These are phyloP conservation scores for Podaxis sp. DNA, from an alignment of 768 basidiomycete species.

Conservation along the genomic window DNA sequence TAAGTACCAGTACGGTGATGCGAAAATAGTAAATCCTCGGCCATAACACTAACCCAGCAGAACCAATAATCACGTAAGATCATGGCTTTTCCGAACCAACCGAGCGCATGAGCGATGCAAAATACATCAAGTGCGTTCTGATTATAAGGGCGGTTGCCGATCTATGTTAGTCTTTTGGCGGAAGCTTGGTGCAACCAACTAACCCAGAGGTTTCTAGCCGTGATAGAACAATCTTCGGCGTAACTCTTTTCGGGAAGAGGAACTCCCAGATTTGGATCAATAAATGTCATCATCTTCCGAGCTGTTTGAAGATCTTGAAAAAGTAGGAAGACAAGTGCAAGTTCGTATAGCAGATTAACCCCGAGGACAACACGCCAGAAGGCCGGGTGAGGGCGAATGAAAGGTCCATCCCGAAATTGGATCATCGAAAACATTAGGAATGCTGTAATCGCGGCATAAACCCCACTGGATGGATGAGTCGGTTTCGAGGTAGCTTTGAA, in stretches of 20 bases:
- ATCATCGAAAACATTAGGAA: slow-evolving; percentile 84
- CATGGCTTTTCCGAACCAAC: slow-evolving; percentile 92
- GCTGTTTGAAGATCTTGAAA: slow-evolving; percentile 84
- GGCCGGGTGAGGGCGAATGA: slow-evolving; percentile 84
- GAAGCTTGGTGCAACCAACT: slow-evolving; percentile 19
- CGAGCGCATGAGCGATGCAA: slow-evolving; percentile 80
- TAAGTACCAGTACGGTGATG: slow-evolving; percentile 18
- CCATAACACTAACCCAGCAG: slow-evolving; percentile 66
- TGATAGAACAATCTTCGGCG: slow-evolving; percentile 76
- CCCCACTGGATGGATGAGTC: slow-evolving; percentile 49
- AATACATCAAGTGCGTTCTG: slow-evolving; percentile 86
- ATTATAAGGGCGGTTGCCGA: slow-evolving; percentile 2
- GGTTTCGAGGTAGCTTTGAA: slow-evolving; percentile 4
- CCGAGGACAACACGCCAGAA: slow-evolving; percentile 83
- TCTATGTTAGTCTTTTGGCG: neutral
- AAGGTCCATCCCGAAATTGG: slow-evolving; percentile 89
- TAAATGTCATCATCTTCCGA: slow-evolving; percentile 71
- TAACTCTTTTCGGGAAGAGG: slow-evolving; percentile 85
- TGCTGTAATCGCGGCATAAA: slow-evolving; percentile 70
- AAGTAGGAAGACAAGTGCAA: slow-evolving; percentile 79
- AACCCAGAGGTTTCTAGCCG: slow-evolving; percentile 67
- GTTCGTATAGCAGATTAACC: slow-evolving; percentile 80
- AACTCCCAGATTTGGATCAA: slow-evolving; percentile 71
- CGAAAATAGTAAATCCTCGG: slow-evolving; percentile 8
- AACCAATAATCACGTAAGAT: slow-evolving; percentile 93